Conservation (phyloP, 768 basidiomycete genomes). For the Tulasnella sp. region DNA sequence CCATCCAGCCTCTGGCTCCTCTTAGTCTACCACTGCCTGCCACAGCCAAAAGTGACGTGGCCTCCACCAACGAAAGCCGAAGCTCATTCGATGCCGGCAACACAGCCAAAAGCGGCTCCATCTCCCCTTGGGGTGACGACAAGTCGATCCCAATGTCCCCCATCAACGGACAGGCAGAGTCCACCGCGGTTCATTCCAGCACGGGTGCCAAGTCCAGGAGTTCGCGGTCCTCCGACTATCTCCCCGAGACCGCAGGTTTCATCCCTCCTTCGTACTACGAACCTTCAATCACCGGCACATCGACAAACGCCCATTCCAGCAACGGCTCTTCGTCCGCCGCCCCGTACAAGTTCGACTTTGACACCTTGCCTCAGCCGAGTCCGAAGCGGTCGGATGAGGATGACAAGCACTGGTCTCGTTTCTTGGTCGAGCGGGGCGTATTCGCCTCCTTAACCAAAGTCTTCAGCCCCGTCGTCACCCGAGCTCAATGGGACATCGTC, state of each 20-base stretch:
- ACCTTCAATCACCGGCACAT: conserved; percentile 19
- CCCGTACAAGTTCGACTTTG: conserved; percentile 46
- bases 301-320: conserved; percentile 13
- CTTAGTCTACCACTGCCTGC: conserved; percentile 17
- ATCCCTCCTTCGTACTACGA: conserved; percentile 19
- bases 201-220: neutral
- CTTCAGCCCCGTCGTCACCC: conserved; percentile 62
- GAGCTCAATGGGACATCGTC: conserved; percentile 86
- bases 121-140: neutral
- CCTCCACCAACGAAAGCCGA: neutral
- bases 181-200: neutral
- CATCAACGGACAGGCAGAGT: neutral
- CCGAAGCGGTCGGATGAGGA: conserved; percentile 48
- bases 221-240: neutral
- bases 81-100: conserved; percentile 1
- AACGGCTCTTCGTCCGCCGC: conserved; percentile 36
- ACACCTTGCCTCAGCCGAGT: conserved; percentile 42
- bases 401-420: conserved; percentile 51
- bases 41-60: conserved; percentile 4
- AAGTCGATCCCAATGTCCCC: conserved; percentile 8
- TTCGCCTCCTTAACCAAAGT: conserved; percentile 70
- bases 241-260: conserved; percentile 25
- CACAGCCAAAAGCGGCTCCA: neutral
- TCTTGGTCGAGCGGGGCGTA: neutral
- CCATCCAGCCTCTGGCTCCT: conserved; percentile 5